Evolutionary conservation across 306 rosid genomes (phyloP).

Genomic region (Chamaecrista fasciculata): DNA sequence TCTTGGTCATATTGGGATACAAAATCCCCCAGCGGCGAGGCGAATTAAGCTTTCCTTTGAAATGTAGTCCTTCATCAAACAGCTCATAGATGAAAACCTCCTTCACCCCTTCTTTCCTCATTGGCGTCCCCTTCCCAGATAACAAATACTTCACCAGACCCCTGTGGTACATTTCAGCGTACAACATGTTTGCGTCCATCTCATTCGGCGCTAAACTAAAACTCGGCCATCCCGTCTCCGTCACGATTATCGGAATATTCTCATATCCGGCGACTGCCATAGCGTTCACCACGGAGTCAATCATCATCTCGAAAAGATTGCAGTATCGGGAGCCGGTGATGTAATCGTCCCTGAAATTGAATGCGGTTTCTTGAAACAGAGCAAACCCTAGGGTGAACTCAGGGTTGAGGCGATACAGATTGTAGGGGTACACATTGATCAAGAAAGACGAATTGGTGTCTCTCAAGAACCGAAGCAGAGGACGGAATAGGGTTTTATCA

Average conservation of each 20-base stretch:
- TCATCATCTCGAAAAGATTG: slow-evolving; percentile 82
- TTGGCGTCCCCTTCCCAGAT: slow-evolving; percentile 71
- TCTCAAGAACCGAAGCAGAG: slow-evolving; percentile 68
- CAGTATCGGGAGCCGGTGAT: slow-evolving; percentile 72
- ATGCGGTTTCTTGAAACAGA: slow-evolving; percentile 65
- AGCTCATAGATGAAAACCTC: slow-evolving; percentile 65
- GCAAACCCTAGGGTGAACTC: slow-evolving; percentile 76
- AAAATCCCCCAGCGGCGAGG: slow-evolving; percentile 73
- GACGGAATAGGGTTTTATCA: slow-evolving; percentile 34
- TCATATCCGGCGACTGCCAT: slow-evolving; percentile 65
- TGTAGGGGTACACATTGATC: slow-evolving; percentile 81
- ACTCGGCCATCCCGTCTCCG: slow-evolving; percentile 95
- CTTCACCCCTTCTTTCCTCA: slow-evolving; percentile 60
- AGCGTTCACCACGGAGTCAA: slow-evolving; percentile 64
- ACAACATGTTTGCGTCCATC: slow-evolving; percentile 61
- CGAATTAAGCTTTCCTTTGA: no score
- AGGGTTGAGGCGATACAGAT: slow-evolving; percentile 49
- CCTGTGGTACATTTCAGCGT: slow-evolving; percentile 68
- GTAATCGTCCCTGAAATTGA: slow-evolving; percentile 76
- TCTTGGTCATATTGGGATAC: slow-evolving; percentile 56
- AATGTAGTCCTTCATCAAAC: slow-evolving; percentile 53
- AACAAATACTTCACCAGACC: slow-evolving; percentile 58
- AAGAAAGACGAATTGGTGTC: slow-evolving; percentile 85
- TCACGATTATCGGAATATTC: slow-evolving; percentile 58
- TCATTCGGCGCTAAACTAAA: slow-evolving; percentile 39